Conservation (phyloP, 495 filamentous ascomycete genomes). For the Apiosordaria backusii region DNA sequence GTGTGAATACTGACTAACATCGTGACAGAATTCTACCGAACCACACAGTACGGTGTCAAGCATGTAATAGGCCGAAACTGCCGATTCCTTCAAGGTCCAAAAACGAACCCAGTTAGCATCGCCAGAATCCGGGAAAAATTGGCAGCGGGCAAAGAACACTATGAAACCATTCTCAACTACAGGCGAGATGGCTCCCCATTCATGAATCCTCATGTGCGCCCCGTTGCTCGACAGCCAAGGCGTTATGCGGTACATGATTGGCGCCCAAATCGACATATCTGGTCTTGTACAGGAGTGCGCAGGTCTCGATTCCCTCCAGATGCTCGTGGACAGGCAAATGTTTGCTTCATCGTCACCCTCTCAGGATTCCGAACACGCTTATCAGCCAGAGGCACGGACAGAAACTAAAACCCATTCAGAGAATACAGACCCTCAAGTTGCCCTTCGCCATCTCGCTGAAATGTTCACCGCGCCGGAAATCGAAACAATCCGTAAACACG, state of each 20-base stretch:
- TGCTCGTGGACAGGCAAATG: conserved; percentile 29
- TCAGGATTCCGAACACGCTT: too few relatives aligned
- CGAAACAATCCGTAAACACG: conserved; percentile 52
- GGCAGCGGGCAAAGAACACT: conserved; percentile 56
- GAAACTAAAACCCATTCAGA: neutral
- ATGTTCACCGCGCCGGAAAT: conserved; percentile 39
- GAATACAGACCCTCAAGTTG: neutral
- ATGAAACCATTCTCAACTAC: conserved; percentile 67
- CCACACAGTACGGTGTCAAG: conserved; percentile 58
- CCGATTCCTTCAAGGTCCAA: conserved; percentile 61
- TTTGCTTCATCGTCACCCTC: neutral
- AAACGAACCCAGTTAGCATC: conserved; percentile 49
- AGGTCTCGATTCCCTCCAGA: conserved; percentile 53
- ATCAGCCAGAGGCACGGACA: neutral
- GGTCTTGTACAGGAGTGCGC: conserved; percentile 55
- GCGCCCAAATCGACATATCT: conserved; percentile 61
- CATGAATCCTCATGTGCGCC: conserved; percentile 62
- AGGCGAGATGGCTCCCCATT: conserved; percentile 62
- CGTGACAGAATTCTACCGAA: conserved; percentile 60
- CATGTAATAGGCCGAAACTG: conserved; percentile 61
- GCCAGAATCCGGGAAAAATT: conserved; percentile 55
- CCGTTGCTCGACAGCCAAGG: conserved; percentile 61
- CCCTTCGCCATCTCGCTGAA: neutral
- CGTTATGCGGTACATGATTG: conserved; percentile 56
- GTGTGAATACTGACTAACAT: neutral